phyloP scores from a whole-genome alignment of 768 basidiomycete species.

The Pisolithus microcarpus region DNA sequence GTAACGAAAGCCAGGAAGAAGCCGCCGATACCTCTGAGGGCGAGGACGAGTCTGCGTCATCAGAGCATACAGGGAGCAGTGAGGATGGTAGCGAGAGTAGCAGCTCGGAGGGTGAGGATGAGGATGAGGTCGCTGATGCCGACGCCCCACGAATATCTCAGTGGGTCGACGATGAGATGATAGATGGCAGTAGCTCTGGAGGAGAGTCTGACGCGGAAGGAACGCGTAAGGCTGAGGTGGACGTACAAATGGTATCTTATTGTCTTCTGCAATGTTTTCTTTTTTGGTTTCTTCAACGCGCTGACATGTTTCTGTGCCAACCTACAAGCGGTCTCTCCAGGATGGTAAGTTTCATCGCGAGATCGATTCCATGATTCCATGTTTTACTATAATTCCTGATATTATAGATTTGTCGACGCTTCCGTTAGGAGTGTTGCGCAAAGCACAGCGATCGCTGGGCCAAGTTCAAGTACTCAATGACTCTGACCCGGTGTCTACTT shows the following conservation, averaged over 20 bases:
- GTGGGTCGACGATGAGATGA: conserved; percentile 48
- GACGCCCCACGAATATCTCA: conserved; percentile 55
- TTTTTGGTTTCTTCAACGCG: background rate
- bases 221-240: conserved; percentile 11
- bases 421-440: conserved; percentile 58
- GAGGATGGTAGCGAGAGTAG: conserved; percentile 11
- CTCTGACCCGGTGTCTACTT: conserved; percentile 29
- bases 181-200: conserved; percentile 13
- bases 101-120: conserved; percentile 21
- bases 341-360: conserved; percentile 11
- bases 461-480: conserved; percentile 34
- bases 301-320: background rate
- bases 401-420: conserved; percentile 52
- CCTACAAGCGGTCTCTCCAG: conserved; percentile 22
- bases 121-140: conserved; percentile 24
- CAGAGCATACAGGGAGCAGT: background rate
- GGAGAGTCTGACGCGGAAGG: conserved; percentile 7
- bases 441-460: conserved; percentile 52
- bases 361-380: background rate
- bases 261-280: no score
- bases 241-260: background rate
- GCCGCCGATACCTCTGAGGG: background rate
- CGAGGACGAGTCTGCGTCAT: background rate
- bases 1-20: background rate
- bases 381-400: conserved; percentile 9